Evolutionary conservation across 2,329 filamentous ascomycete species (phyloP), one percentile per base, ranked within the genome.

Genomic region (Neocatenulostroma microsporum): DNA sequence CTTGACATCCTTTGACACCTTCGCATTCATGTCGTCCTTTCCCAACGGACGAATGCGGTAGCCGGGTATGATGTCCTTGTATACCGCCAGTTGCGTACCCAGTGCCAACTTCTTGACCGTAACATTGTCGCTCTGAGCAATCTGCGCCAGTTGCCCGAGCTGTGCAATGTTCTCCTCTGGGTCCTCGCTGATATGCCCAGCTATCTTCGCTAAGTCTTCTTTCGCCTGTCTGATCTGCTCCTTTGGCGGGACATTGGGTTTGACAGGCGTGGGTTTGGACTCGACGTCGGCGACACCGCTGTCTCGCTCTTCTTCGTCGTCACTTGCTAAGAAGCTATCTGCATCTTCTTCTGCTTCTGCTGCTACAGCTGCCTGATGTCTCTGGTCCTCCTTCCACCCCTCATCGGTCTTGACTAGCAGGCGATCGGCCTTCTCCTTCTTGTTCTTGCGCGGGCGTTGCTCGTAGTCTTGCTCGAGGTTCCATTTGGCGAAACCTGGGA

Each of bases 61-160:
- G 15, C 91, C 91, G 0, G 91, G 91, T 41, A 98, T 96, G 30
- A 95, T 76, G 62, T 96, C 91, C 60, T 89, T 94, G 70, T 89
- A 98, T 10, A 96, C 78, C 1, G 88, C 76, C 58, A 91, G 73
- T 62, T 95, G 88, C 15, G 91, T 86, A 31, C 81, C 84, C 46
- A 98, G 67, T 5, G 84, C 80, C 42, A 98, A 72, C 62, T 94
- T 94, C 65, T 84, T 81, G 36, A 98, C 80, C 2, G 82, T 79
- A 11, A 74, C 61, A 44, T 88, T 78, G 11, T 70, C 69, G 6
- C 82, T 81, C 37, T 79, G 70, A 14, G 81, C 80, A 48, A 94
- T 76, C 51, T 82, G 76, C 21, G 80, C 80, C 51, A 96, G 67
- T 4, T 76, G 74, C 59, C 84, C 88, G 67, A 96, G 81, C 14